Base-by-base conservation (phyloP, 495 filamentous ascomycete species). In the Aspergillus wentii region DNA sequence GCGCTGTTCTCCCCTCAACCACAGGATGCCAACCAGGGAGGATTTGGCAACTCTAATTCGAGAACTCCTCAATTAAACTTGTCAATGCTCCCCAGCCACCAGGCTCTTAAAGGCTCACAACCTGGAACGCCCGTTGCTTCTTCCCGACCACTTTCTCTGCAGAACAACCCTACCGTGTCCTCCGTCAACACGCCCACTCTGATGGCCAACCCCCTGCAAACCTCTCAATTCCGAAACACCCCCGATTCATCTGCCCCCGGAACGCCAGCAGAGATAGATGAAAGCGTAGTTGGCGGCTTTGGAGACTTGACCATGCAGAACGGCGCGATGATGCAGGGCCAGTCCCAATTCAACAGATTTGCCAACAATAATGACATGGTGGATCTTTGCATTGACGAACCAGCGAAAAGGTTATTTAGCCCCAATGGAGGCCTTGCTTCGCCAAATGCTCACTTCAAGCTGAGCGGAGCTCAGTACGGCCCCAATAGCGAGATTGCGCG, bases 101-200 rank as follows among this genome's bases (percentile, higher is more conserved):
- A 90, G 59, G 86, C 85, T 9, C 79, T 96, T 44, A 84, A 85
- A 37, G 80, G 79, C 7, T 92, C 90, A 5, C 84, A 86, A 50
- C 92, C 94, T 3, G 77, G 85, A 13, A 97, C 92, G 8, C 92
- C 92, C 1, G 80, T 86, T 11, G 74, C 83, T 19, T 74, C 78
- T 17, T 74, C 70, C 40, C 82, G 85, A 48, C 56, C 75, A 38
- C 49, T 76, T 44, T 66, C 69, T 17, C 81, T 94, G 57, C 85
- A 90, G 54, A 86, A 94, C 54, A 97, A 97, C 52, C 92, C 92
- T 17, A 97, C 89, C 0, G 87, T 97, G n/a, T 95, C 92, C 8
- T 95, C 90, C 23, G 90, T 95, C 36, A 97, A 97, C 52, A 95
- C 89, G 3, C 92, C 90, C 0, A 94, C 90, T 8, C 67, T 96